Evolutionary conservation across 2,329 filamentous ascomycete genomes (phyloP), one percentile per base, ranked within the genome.

Genomic region (Helicocarpus griseus): DNA sequence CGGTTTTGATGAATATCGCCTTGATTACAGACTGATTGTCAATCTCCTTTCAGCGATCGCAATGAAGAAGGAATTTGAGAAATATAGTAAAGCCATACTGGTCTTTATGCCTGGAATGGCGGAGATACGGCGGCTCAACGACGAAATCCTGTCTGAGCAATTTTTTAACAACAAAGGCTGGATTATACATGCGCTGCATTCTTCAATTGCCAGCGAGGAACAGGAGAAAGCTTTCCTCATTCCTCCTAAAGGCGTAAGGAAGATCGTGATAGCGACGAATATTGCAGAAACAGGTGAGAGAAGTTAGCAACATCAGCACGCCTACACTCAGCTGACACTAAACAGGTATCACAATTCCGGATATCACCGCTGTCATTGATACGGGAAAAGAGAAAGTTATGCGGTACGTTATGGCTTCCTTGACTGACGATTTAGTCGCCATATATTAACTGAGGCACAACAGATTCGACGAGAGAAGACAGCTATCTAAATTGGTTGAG

Each of bases 331-430:
- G 33, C 46, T 61, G 49, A 57, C 45, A 11, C 29, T 35, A 9
- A 17, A 24, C 31, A 65, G 64, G 65, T 73, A 95, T 98, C 63
- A 98, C 93, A 0, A 98, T 98, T 58, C 93, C 93, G 1, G 93
- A 98, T 65, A 88, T 98, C 28, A 97, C 93, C 0, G 95, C 90
- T 60, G 93, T 98, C 43, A 86, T 98, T 53, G 93, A 98, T 67
- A 90, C 89, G 0, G 93, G 93, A 52, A 97, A 95, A 68, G 91
- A 97, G 69, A 89, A 94, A 58, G 91, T 95, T 68, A 96, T 96
- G 91, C 78, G 69, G 63, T 70, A 56, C 26, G 51, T 52, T 50
- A n/a, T 19, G 36, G 56, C 53, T 31, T 22, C 40, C 28, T 41
- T 36, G 31, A 29, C 5, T 21, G 29, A 28, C 39, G 5, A 13